These are phyloP conservation scores for Colletotrichum sublineola DNA, from an alignment of 2,329 filamentous ascomycete genomes.

Conservation along the genomic window DNA sequence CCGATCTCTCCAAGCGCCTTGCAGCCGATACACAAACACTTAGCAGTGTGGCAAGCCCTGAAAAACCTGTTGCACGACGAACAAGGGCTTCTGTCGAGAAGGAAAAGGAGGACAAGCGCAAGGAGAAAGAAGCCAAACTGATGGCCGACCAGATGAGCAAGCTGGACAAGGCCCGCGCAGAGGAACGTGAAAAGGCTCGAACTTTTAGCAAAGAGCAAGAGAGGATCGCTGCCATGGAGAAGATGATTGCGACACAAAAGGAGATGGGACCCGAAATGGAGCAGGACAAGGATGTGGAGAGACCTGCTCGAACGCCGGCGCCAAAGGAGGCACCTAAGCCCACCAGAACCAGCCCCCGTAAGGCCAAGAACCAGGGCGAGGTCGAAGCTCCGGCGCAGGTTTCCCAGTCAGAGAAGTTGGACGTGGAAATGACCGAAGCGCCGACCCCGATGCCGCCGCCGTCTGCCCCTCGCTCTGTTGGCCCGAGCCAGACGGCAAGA, in stretches of 20 bases:
- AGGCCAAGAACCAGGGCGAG: conserved; percentile 55
- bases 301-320: conserved; percentile 47
- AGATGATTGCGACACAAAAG: conserved; percentile 65
- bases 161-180: conserved; percentile 76
- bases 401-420: conserved; percentile 54
- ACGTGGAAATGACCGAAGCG: conserved; percentile 70
- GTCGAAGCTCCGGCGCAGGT: conserved; percentile 44
- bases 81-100: conserved; percentile 71
- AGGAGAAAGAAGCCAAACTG: conserved; percentile 74
- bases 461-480: conserved; percentile 66
- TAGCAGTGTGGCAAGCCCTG: conserved; percentile 56
- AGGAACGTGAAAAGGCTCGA: conserved; percentile 77
- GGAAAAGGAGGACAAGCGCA: conserved; percentile 75
- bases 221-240: conserved; percentile 65
- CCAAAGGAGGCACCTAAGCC: conserved; percentile 59
- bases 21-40: conserved; percentile 47
- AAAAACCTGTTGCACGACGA: conserved; percentile 59
- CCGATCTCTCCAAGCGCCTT: conserved; percentile 58
- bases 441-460: conserved; percentile 71
- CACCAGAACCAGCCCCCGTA: conserved; percentile 66
- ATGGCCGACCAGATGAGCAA: conserved; percentile 72
- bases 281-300: conserved; percentile 41
- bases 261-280: conserved; percentile 38
- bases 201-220: conserved; percentile 71
- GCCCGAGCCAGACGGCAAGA: conserved; percentile 62